These are phyloP conservation scores for Betula pendula DNA, from an alignment of 306 rosid genomes.

Conservation along the genomic window DNA sequence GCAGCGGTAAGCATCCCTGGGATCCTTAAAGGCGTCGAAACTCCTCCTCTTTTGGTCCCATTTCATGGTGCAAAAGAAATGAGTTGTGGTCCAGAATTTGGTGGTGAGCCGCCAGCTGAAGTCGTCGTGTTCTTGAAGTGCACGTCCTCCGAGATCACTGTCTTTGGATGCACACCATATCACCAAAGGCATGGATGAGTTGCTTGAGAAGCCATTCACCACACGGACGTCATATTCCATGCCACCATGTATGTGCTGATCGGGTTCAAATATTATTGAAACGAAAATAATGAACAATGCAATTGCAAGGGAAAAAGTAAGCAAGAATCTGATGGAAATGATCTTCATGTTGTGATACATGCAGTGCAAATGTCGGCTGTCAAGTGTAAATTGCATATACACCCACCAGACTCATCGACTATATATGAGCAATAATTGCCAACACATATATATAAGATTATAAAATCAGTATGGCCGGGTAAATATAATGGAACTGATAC, in stretches of 20 bases:
- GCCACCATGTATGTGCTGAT: slow-evolving; percentile 27
- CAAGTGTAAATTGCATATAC: too few relatives aligned
- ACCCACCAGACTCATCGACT: too few relatives aligned
- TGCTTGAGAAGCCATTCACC: slow-evolving; percentile 70
- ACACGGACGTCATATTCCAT: slow-evolving; percentile 58
- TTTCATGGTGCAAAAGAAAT: slow-evolving; percentile 75
- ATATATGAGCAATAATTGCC: too few relatives aligned
- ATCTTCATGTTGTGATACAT: too few relatives aligned
- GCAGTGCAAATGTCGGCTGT: too few relatives aligned
- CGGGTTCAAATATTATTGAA: slow-evolving; percentile 31
- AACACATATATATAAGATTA: too few relatives aligned
- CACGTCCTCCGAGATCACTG: slow-evolving; percentile 75
- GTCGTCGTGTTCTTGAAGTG: slow-evolving; percentile 77
- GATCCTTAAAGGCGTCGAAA: slow-evolving; percentile 71
- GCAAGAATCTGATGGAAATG: neutral
- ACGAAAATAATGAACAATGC: slow-evolving; percentile 30
- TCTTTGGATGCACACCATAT: slow-evolving; percentile 76
- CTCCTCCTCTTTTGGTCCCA: slow-evolving; percentile 62
- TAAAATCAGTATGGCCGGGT: too few relatives aligned
- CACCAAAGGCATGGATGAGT: slow-evolving; percentile 72
- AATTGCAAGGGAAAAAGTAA: slow-evolving; percentile 28
- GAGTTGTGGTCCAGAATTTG: slow-evolving; percentile 41
- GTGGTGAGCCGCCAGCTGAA: slow-evolving; percentile 70
- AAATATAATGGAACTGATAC: too few relatives aligned
- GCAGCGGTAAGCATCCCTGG: slow-evolving; percentile 65